These are phyloP conservation scores for Aspergillus cejpii DNA, from an alignment of 2,329 filamentous ascomycete species.

Conservation along the genomic window DNA sequence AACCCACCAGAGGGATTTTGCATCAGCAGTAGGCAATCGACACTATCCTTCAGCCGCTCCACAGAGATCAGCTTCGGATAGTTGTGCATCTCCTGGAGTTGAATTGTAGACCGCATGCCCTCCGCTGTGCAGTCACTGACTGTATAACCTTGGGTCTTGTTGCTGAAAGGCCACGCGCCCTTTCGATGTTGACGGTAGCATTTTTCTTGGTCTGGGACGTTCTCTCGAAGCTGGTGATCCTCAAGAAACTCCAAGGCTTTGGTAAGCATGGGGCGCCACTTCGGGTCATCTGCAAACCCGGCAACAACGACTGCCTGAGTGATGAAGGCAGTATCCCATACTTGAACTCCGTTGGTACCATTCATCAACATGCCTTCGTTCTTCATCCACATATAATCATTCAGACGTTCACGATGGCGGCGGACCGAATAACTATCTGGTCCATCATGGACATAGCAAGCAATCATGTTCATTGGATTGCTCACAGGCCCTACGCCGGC, in stretches of 20 bases:
- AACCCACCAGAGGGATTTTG: constrained; percentile 83
- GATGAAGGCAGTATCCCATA: constrained; percentile 89
- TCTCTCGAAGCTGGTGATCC: constrained; percentile 80
- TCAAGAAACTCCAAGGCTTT: constrained; percentile 83
- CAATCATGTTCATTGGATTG: constrained; percentile 80
- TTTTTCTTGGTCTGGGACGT: constrained; percentile 66
- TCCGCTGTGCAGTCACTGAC: constrained; percentile 94
- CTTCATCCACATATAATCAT: constrained; percentile 89
- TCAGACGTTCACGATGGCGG: constrained; percentile 70
- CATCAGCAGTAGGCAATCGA: constrained; percentile 86
- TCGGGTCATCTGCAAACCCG: constrained; percentile 66
- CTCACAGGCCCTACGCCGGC: constrained; percentile 83
- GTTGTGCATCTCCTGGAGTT: constrained; percentile 70
- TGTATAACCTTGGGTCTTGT: constrained; percentile 82
- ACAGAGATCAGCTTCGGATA: constrained; percentile 71
- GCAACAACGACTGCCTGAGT: constrained; percentile 77
- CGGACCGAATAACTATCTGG: constrained; percentile 64
- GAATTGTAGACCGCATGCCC: constrained; percentile 76
- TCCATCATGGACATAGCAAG: constrained; percentile 78
- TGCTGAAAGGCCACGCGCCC: constrained; percentile 95
- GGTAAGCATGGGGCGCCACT: constrained; percentile 74
- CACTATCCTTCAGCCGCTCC: constrained; percentile 72
- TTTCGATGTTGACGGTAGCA: constrained; percentile 89
- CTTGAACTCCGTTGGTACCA: constrained; percentile 96
- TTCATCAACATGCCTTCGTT: constrained; percentile 89